A percentile compares a stretch with the other conserved stretches of the same genome.
Conservation (phyloP, 306 rosid species). For the Crotalaria pallida region DNA sequence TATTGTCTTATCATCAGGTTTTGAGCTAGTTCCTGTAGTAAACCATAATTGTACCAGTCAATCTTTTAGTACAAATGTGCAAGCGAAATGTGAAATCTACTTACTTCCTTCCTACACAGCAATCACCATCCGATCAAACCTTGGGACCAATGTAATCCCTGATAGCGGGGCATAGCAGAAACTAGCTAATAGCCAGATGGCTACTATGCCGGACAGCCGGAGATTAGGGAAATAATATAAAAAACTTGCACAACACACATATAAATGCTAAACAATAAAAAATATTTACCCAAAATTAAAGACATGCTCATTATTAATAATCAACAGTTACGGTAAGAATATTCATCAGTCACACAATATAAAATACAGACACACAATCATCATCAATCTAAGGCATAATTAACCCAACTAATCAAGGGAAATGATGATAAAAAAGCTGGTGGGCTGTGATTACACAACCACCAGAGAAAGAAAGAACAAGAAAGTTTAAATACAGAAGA, state of each 20-base stretch:
- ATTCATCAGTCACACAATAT: too few species aligned
- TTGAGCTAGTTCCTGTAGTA: constrained; percentile 42
- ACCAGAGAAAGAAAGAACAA: neutral
- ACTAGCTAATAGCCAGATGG: too few species aligned
- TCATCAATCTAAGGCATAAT: neutral
- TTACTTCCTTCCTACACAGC: neutral
- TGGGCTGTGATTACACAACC: neutral
- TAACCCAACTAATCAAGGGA: neutral
- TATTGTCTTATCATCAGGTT: constrained; percentile 37
- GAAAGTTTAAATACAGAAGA: too few species aligned
- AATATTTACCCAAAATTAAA: neutral
- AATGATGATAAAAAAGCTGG: neutral
- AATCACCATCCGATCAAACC: constrained; percentile 11
- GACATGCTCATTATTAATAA: too few species aligned
- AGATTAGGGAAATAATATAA: too few species aligned
- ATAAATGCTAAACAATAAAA: neutral
- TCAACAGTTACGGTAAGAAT: too few species aligned
- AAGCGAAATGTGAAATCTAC: constrained; percentile 10
- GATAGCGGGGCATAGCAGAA: too few species aligned
- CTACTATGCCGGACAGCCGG: too few species aligned
- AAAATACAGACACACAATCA: neutral
- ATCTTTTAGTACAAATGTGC: neutral
- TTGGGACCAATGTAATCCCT: too few species aligned
- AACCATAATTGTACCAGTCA: constrained; percentile 18
- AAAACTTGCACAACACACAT: neutral